A percentile compares a stretch with the other conserved stretches of the same genome.
These are phyloP conservation scores for Nakaseomyces bracarensis DNA, from an alignment of 1,139 yeast species.

Conservation along the genomic window DNA sequence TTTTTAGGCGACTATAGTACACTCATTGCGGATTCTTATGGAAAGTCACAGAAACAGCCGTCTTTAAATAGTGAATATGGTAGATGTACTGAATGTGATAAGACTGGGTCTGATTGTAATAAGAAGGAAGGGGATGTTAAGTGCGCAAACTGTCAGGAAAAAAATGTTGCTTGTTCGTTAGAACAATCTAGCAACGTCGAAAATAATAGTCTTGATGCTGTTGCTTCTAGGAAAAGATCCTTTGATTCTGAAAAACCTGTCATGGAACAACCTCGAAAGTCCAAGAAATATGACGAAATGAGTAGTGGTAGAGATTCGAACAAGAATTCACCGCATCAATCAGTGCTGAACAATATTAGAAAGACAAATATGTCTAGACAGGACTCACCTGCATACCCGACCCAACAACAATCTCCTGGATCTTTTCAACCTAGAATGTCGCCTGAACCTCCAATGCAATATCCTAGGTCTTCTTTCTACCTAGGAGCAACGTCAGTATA, in stretches of 20 bases:
- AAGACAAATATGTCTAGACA: neutral
- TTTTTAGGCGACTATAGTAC: neutral
- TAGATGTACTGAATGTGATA: neutral
- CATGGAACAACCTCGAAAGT: neutral
- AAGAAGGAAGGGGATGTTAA: neutral
- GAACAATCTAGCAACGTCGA: neutral
- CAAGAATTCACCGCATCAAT: neutral
- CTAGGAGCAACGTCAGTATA: slow-evolving; percentile 69
- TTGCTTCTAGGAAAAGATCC: neutral
- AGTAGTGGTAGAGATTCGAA: neutral
- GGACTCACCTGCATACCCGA: neutral
- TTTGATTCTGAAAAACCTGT: neutral
- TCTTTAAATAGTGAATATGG: neutral
- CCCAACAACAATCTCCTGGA: neutral
- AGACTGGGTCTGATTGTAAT: neutral
- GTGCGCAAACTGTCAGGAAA: neutral
- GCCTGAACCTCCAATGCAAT: slow-evolving; percentile 43
- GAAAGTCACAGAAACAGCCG: neutral
- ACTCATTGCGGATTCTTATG: neutral
- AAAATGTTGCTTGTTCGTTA: neutral
- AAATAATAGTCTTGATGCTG: neutral
- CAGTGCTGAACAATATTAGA: neutral
- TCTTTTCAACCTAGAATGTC: slow-evolving; percentile 6
- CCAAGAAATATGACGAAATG: neutral
- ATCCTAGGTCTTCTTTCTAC: slow-evolving; percentile 68